phyloP scores from a whole-genome alignment of 495 filamentous ascomycete genomes.

The Hyaloscypha variabilis region DNA sequence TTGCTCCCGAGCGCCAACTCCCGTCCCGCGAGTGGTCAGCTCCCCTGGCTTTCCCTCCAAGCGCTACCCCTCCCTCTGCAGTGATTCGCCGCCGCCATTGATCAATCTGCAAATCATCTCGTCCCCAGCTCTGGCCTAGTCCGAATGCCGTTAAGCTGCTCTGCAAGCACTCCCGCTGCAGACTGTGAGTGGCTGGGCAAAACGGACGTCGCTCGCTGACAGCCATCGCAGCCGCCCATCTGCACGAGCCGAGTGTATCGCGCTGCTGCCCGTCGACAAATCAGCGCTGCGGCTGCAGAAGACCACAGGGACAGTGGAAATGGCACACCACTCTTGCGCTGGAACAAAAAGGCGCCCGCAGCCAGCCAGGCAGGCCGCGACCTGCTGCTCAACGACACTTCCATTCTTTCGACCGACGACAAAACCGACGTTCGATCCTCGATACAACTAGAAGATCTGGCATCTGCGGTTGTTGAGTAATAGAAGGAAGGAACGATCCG shows the following conservation, averaged over 20 bases:
- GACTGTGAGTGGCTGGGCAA: background rate
- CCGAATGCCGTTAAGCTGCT: background rate
- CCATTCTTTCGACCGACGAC: too few species aligned
- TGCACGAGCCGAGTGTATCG: background rate
- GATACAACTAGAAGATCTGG: background rate
- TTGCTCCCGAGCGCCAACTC: constrained; percentile 11
- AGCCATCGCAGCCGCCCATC: background rate
- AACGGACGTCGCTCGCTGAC: background rate
- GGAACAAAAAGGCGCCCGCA: constrained; percentile 12
- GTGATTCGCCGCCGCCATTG: background rate
- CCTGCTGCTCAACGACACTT: background rate
- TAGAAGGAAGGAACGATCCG: background rate
- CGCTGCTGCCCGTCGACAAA: background rate
- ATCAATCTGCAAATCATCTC: constrained; percentile 9
- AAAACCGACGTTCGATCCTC: background rate
- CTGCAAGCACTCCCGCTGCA: background rate
- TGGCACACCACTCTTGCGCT: background rate
- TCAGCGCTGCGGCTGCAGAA: background rate
- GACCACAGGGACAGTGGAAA: background rate
- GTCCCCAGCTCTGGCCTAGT: background rate
- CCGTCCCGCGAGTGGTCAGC: background rate
- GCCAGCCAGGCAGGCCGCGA: constrained; percentile 5
- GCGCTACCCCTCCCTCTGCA: background rate
- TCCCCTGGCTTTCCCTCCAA: background rate
- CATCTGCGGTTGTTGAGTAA: background rate